These are phyloP conservation scores for Fusarium gaditjirri DNA, from an alignment of 2,329 filamentous ascomycete species.

Conservation along the genomic window DNA sequence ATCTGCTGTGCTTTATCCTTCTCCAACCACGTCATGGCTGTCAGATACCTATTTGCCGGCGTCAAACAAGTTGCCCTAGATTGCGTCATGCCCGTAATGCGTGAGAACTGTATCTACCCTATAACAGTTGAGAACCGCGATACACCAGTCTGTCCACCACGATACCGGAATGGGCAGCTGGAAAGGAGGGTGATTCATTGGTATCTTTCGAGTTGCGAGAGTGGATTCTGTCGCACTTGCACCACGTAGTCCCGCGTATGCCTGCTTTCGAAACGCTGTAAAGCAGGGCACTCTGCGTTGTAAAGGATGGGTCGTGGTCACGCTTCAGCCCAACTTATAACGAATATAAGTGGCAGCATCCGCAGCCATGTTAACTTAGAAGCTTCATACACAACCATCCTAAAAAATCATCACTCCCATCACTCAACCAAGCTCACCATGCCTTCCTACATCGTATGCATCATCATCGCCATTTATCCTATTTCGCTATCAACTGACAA, in stretches of 20 bases:
- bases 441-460: constrained; percentile 66
- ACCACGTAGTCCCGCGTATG: constrained; percentile 26
- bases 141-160: constrained; percentile 11
- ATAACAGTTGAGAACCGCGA: constrained; percentile 22
- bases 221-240: constrained; percentile 26
- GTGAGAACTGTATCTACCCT: constrained; percentile 25
- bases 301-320: constrained; percentile 36
- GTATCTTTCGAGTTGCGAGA: constrained; percentile 12
- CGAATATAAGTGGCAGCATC: constrained; percentile 41
- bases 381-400: constrained; percentile 28
- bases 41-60: constrained; percentile 1
- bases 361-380: constrained; percentile 21
- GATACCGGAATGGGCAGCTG: constrained; percentile 17
- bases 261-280: constrained; percentile 2
- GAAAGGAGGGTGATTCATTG: constrained; percentile 30
- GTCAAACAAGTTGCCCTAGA: constrained; percentile 6
- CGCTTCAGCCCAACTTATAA: constrained; percentile 35
- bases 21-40: constrained; percentile 20
- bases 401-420: constrained; percentile 25
- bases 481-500: constrained; percentile 21
- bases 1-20: not conserved
- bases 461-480: not conserved
- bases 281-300: constrained; percentile 27
- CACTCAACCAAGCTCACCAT: constrained; percentile 51
- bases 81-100: constrained; percentile 35